Evolutionary conservation across 2,329 filamentous ascomycete genomes (phyloP).

Genomic region (Colletotrichum sansevieriae): DNA sequence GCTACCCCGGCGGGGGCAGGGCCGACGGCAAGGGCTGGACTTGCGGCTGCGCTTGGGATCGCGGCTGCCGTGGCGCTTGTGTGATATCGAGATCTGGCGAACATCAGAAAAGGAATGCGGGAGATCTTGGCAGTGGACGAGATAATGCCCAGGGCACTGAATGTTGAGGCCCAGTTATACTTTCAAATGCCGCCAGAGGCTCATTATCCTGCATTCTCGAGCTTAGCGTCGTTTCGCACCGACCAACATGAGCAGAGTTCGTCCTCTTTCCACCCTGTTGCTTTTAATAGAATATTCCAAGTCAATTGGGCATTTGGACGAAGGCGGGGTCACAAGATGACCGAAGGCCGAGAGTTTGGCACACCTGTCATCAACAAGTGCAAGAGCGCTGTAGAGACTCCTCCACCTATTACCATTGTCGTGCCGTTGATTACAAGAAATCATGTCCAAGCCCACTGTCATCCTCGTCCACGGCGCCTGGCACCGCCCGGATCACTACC

Average conservation of each 20-base stretch:
- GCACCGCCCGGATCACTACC: slow-evolving; percentile 28
- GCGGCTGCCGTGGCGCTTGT: slow-evolving; percentile 15
- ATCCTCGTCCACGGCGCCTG: slow-evolving; percentile 30
- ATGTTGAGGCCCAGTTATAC: too few species aligned
- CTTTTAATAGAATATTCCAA: too few species aligned
- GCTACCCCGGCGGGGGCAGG: slow-evolving; percentile 24
- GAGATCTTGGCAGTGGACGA: too few species aligned
- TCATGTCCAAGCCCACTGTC: slow-evolving; percentile 6
- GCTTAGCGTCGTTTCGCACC: too few species aligned
- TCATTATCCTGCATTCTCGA: too few species aligned
- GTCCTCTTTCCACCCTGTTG: background rate
- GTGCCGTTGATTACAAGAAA: background rate
- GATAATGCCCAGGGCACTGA: too few species aligned
- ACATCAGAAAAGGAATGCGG: too few species aligned
- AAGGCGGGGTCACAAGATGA: slow-evolving; percentile 5
- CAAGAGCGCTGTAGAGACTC: background rate
- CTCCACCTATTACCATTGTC: too few species aligned
- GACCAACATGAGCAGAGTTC: background rate
- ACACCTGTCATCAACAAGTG: background rate
- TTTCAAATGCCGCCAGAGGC: too few species aligned
- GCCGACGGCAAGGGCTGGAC: slow-evolving; percentile 26
- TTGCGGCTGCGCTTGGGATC: slow-evolving; percentile 19
- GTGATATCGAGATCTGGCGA: background rate
- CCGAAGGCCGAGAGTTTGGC: too few species aligned
- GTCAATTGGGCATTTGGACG: background rate